Percentiles rank a stretch among this genome's conserved stretches.
These are phyloP conservation scores for Pseudocercospora crystallina DNA, from an alignment of 2,329 filamentous ascomycete species.

Conservation along the genomic window DNA sequence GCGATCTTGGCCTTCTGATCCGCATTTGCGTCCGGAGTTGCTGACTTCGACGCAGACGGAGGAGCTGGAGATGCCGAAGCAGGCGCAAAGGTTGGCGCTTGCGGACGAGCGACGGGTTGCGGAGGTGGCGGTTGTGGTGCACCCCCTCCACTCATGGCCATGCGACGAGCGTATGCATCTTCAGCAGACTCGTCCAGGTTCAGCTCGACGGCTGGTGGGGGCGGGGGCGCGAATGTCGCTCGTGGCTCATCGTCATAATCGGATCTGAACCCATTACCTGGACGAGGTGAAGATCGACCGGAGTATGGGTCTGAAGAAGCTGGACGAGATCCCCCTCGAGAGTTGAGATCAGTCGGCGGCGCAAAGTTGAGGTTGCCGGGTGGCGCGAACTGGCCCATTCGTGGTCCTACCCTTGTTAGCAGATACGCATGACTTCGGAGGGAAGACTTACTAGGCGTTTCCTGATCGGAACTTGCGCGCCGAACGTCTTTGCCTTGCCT, in stretches of 20 bases:
- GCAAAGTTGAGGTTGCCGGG: slow-evolving; percentile 41
- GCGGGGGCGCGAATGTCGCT: slow-evolving; percentile 51
- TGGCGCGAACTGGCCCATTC: slow-evolving; percentile 38
- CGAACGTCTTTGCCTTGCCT: slow-evolving; percentile 51
- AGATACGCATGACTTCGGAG: neutral
- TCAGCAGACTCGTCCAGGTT: slow-evolving; percentile 65
- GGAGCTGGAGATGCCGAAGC: slow-evolving; percentile 23
- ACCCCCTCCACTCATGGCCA: slow-evolving; percentile 52
- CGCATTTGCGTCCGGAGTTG: slow-evolving; percentile 11
- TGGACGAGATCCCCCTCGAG: slow-evolving; percentile 2
- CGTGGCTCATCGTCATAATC: slow-evolving; percentile 4
- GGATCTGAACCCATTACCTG: neutral
- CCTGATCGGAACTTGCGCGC: slow-evolving; percentile 44
- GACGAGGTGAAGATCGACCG: slow-evolving; percentile 10
- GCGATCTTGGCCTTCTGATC: slow-evolving; percentile 23
- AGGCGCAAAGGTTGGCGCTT: slow-evolving; percentile 2
- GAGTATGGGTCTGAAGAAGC: slow-evolving; percentile 7
- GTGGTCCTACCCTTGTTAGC: slow-evolving; percentile 16
- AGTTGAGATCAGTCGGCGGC: slow-evolving; percentile 22
- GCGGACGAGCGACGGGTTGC: neutral
- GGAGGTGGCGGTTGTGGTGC: slow-evolving; percentile 31
- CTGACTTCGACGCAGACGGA: slow-evolving; percentile 19
- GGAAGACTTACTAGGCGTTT: slow-evolving; percentile 20
- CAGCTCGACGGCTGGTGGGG: slow-evolving; percentile 29
- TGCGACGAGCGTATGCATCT: slow-evolving; percentile 65